Conservation (phyloP, 2,329 filamentous ascomycete genomes). For the Sarocladium strictum region DNA sequence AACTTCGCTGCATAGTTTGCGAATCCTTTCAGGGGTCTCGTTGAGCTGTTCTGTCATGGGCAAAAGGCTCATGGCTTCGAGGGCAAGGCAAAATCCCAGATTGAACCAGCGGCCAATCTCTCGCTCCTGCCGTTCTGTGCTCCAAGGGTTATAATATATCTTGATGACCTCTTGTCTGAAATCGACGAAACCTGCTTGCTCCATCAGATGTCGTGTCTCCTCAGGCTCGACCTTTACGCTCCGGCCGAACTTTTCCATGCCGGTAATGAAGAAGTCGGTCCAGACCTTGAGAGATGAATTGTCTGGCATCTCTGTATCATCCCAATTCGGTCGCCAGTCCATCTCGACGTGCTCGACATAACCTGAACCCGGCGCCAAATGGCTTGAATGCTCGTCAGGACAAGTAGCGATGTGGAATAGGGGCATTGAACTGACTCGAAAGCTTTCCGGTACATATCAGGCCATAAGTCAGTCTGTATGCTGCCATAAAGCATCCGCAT, state of each 20-base stretch:
- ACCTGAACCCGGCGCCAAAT: constrained; percentile 70
- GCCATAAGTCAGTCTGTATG: constrained; percentile 63
- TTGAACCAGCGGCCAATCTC: constrained; percentile 81
- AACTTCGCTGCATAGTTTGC: constrained; percentile 55
- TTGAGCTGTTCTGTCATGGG: constrained; percentile 55
- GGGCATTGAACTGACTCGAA: constrained; percentile 46
- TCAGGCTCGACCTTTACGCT: constrained; percentile 53
- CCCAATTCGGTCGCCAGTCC: constrained; percentile 70
- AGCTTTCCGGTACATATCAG: constrained; percentile 63
- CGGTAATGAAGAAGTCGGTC: constrained; percentile 62
- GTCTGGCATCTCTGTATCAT: constrained; percentile 51
- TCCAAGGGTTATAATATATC: constrained; percentile 72
- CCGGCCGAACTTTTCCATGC: constrained; percentile 59
- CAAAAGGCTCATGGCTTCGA: constrained; percentile 67
- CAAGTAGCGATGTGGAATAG: not conserved
- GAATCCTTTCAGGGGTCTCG: constrained; percentile 52
- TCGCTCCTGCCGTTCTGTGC: constrained; percentile 54
- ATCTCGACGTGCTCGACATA: constrained; percentile 85
- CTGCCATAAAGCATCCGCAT: constrained; percentile 74
- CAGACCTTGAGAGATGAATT: constrained; percentile 59
- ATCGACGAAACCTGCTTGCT: constrained; percentile 71
- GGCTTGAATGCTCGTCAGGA: constrained; percentile 37
- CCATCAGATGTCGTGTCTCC: constrained; percentile 53
- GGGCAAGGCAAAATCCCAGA: constrained; percentile 64
- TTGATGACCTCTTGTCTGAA: constrained; percentile 64